Conservation (phyloP, 176 grass and related monocot species). For the Eremochloa ophiuroides region DNA sequence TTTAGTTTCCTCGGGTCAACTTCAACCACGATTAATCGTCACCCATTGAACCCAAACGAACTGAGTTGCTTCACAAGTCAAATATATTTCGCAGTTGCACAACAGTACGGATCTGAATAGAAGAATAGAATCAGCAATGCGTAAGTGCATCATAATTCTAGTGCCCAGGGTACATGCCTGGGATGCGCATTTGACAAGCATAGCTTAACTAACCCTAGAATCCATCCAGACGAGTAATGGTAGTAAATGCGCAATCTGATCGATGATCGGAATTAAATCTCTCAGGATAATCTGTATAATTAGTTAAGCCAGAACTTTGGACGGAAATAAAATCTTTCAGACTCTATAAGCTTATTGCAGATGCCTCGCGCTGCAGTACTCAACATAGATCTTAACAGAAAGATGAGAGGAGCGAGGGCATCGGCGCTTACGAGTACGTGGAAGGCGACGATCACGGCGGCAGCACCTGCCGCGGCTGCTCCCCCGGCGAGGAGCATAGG, state of each 20-base stretch:
- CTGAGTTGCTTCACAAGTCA: not conserved
- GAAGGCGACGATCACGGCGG: constrained; percentile 46
- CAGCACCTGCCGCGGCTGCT: constrained; percentile 21
- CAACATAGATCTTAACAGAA: not conserved
- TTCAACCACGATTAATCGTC: not conserved
- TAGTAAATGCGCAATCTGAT: not conserved
- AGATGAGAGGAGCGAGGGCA: not conserved
- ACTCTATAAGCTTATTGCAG: not conserved
- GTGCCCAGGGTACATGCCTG: not conserved
- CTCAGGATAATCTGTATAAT: not conserved
- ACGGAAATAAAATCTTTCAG: not conserved
- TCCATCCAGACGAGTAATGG: not conserved
- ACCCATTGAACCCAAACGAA: not conserved
- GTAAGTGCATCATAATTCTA: not conserved
- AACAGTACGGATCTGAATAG: not conserved
- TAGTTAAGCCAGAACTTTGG: not conserved
- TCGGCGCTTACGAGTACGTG: constrained; percentile 55
- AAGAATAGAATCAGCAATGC: not conserved
- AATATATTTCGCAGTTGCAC: not conserved
- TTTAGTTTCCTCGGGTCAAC: not conserved
- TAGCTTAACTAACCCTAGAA: not conserved
- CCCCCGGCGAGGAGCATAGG: constrained; percentile 37
- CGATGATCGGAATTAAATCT: not conserved
- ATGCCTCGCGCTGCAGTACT: not conserved
- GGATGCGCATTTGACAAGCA: not conserved